Base-by-base conservation (phyloP, 495 filamentous ascomycete species). In the Penicillium tannophilum region DNA sequence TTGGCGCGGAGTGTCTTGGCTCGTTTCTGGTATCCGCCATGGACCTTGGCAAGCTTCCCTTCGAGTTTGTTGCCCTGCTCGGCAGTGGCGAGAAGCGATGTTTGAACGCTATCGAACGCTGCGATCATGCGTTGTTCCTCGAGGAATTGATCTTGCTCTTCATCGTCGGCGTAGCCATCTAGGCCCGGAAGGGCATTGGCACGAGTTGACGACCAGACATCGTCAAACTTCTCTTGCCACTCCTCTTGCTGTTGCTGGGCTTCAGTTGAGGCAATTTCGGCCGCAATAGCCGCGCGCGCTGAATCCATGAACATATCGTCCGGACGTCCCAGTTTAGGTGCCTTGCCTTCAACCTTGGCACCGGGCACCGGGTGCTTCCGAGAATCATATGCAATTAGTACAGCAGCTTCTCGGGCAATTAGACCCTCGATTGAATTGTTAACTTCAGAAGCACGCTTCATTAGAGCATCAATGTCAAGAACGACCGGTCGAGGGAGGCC, bases 1-100 rank as follows among this genome's bases (percentile, higher is more conserved):
- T 97, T 97, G 58, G 83, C 79, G 28, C 88, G 87, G 11, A 98
- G 81, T 56, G 81, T 86, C 66, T 91, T 92, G 19, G 90, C 86
- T 30, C 94, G 90, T 61, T 90, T 86, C 70, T 92, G 88, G 72
- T 98, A 98, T 51, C 94, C 94, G 28, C 93, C 93, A 1, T 93
- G 85, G 61, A 93, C 86, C 47, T 95, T 74, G 7, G 82, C 82
- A n/a, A 98, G 84, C 76, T 97, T 97, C 79, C 96, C 96, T 72
- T 98, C 93, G 11, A 92, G 76, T 70, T 92, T 94, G 64, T 90
- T 91, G 48, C 88, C 90, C 52, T 85, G 82, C 58, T 91, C 86
- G 6, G 93, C 93, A 0, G 86, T 86, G 5, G 79, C 80, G 54
- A 87, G 79, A 48, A 96, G 84, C 9, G 82, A 78, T 33, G 88